phyloP scores from a whole-genome alignment of 2,329 filamentous ascomycete species.

The Venturia asperata region DNA sequence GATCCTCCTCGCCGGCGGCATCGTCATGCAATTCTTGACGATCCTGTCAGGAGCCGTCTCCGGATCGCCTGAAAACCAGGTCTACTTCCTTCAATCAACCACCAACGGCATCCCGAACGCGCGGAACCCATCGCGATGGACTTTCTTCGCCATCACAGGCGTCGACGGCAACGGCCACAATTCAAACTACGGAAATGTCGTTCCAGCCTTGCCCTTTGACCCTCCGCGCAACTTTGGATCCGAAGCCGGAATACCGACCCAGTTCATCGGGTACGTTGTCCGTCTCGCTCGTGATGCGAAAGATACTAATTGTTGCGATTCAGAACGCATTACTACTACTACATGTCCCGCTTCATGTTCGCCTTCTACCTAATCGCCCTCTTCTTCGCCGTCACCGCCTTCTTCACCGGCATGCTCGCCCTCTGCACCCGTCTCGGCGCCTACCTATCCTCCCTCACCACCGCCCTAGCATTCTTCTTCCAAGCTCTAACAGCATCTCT shows the following conservation, averaged over 20 bases:
- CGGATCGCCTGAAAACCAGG: constrained; percentile 56
- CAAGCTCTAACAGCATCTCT: constrained; percentile 59
- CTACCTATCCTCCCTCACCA: constrained; percentile 55
- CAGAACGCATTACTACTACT: constrained; percentile 59
- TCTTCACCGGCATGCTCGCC: constrained; percentile 62
- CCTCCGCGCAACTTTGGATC: constrained; percentile 56
- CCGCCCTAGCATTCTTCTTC: constrained; percentile 59
- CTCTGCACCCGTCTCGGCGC: constrained; percentile 65
- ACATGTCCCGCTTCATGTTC: constrained; percentile 87
- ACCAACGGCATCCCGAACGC: constrained; percentile 65
- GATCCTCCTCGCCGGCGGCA: constrained; percentile 53
- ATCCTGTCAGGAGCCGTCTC: constrained; percentile 55
- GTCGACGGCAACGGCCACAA: constrained; percentile 46
- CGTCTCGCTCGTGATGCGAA: too few species aligned
- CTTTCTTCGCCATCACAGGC: constrained; percentile 79
- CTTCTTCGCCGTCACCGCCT: constrained; percentile 64
- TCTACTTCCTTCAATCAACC: constrained; percentile 79
- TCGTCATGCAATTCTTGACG: constrained; percentile 59
- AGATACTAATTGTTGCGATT: background rate
- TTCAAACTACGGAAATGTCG: constrained; percentile 54
- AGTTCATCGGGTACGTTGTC: constrained; percentile 45
- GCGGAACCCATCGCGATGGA: constrained; percentile 67
- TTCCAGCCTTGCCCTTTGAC: constrained; percentile 60
- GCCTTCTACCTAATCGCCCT: constrained; percentile 81
- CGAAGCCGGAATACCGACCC: constrained; percentile 43